phyloP scores from a whole-genome alignment of 2,329 filamentous ascomycete genomes.

The Volutella citrinella region DNA sequence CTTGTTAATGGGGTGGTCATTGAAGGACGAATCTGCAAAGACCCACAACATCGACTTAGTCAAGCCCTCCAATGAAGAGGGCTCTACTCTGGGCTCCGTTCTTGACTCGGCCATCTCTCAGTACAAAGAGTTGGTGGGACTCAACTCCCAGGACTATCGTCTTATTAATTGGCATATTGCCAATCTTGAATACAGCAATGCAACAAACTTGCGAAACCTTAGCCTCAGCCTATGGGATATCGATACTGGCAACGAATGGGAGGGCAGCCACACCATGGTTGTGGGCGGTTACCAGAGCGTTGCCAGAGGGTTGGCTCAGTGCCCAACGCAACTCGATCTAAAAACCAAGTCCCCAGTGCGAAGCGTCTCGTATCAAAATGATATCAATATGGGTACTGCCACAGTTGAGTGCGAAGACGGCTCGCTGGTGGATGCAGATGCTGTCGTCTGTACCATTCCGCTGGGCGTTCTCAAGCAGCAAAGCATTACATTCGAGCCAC shows the following conservation, averaged over 20 bases:
- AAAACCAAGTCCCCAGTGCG: slow-evolving; percentile 70
- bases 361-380: slow-evolving; percentile 62
- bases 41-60: slow-evolving; percentile 71
- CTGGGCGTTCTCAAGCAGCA: slow-evolving; percentile 88
- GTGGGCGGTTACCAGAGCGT: slow-evolving; percentile 92
- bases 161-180: slow-evolving; percentile 98
- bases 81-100: slow-evolving; percentile 81
- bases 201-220: slow-evolving; percentile 79
- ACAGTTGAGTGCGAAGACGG: slow-evolving; percentile 76
- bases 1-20: slow-evolving; percentile 76
- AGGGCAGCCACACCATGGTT: slow-evolving; percentile 90
- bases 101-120: slow-evolving; percentile 89
- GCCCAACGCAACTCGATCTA: slow-evolving; percentile 74
- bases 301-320: slow-evolving; percentile 78
- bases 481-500: slow-evolving; percentile 79
- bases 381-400: slow-evolving; percentile 45
- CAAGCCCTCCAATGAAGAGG: slow-evolving; percentile 56
- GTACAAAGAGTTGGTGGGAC: slow-evolving; percentile 77
- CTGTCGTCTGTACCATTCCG: slow-evolving; percentile 85
- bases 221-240: slow-evolving; percentile 95
- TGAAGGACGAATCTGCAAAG: slow-evolving; percentile 62
- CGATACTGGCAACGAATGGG: slow-evolving; percentile 96
- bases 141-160: slow-evolving; percentile 83
- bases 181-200: slow-evolving; percentile 97
- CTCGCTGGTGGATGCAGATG: slow-evolving; percentile 75